phyloP scores from a whole-genome alignment of 1,139 yeast genomes.

The Hemisphaericaspora xylanilytica region DNA sequence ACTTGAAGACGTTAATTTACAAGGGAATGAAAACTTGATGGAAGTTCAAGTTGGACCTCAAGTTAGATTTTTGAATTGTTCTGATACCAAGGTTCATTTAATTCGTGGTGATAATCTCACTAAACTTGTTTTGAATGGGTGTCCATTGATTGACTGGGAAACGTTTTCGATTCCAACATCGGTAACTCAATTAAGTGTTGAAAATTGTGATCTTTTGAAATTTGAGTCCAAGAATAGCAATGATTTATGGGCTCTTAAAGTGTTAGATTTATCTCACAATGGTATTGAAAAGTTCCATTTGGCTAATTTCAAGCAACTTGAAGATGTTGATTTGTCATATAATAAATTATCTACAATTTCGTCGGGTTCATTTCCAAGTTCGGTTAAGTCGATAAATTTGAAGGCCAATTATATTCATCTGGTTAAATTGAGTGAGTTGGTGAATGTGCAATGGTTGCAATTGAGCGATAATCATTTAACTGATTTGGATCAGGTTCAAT shows the following conservation, averaged over 20 bases:
- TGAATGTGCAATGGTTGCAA: constrained; percentile 11
- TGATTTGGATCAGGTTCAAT: constrained; percentile 5
- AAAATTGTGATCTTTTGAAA: constrained; percentile 9
- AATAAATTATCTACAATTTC: constrained; percentile 8
- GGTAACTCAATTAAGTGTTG: constrained; percentile 11
- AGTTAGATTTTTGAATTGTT: constrained; percentile 8
- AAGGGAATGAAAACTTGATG: constrained; percentile 6
- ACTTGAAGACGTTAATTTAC: constrained; percentile 8
- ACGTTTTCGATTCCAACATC: constrained; percentile 9
- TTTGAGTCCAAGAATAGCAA: constrained; percentile 6
- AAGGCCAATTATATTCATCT: constrained; percentile 9
- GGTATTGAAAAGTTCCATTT: constrained; percentile 8
- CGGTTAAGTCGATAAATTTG: constrained; percentile 12
- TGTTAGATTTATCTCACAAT: constrained; percentile 11
- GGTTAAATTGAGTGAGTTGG: constrained; percentile 7
- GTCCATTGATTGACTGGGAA: constrained; percentile 11
- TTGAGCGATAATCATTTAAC: constrained; percentile 10
- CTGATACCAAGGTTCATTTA: constrained; percentile 8
- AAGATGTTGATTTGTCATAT: constrained; percentile 12
- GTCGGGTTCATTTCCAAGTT: constrained; percentile 6
- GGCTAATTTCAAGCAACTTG: constrained; percentile 5
- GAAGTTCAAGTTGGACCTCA: constrained; percentile 4
- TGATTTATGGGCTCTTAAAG: constrained; percentile 2
- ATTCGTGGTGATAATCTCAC: constrained; percentile 12
- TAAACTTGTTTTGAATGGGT: constrained; percentile 12